phyloP scores from a whole-genome alignment of 495 filamentous ascomycete species.

The Cercophora samala region DNA sequence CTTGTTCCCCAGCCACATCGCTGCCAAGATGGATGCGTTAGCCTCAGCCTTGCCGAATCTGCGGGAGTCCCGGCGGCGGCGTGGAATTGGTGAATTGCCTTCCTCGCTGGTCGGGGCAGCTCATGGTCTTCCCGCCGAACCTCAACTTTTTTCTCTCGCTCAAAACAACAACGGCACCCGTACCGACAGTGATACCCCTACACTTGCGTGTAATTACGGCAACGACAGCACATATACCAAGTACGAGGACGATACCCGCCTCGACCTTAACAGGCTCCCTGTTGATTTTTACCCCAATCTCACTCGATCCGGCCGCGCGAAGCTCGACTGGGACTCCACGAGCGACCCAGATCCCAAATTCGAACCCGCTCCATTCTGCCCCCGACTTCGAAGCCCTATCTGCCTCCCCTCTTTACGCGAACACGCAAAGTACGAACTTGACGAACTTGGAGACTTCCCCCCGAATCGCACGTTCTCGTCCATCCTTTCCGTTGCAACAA shows the following conservation, averaged over 20 bases:
- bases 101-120: background rate
- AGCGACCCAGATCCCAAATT: background rate
- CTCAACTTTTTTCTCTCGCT: background rate
- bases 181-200: background rate
- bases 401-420: background rate
- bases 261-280: background rate
- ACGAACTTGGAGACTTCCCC: background rate
- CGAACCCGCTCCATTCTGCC: background rate
- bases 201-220: too few relatives aligned
- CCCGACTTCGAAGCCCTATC: background rate
- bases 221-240: background rate
- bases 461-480: background rate
- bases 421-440: background rate
- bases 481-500: slow-evolving; percentile 7
- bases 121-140: background rate
- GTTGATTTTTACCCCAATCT: too few relatives aligned
- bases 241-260: too few relatives aligned
- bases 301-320: background rate
- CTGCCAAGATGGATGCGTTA: background rate
- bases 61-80: background rate
- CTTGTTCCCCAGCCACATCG: background rate
- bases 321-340: background rate
- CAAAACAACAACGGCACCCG: background rate
- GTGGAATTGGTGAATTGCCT: background rate
- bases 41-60: background rate